Evolutionary conservation across 2,329 filamentous ascomycete genomes (phyloP).

Genomic region (Colletotrichum paranaense): DNA sequence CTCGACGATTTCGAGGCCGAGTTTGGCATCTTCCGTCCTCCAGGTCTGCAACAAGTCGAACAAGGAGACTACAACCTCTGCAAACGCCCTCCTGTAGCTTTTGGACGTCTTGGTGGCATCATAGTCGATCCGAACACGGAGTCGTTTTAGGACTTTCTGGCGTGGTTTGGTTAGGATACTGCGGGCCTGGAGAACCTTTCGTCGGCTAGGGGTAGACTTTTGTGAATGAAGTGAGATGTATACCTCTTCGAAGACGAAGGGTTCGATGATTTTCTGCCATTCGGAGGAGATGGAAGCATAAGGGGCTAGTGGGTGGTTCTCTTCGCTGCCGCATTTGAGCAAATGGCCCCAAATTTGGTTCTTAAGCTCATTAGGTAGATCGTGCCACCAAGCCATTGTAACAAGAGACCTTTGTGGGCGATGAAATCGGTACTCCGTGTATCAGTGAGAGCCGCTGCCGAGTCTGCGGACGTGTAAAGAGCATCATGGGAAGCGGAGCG

Average conservation of each 20-base stretch:
- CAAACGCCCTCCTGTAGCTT: neutral
- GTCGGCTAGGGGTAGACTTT: neutral
- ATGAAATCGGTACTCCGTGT: neutral
- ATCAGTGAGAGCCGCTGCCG: neutral
- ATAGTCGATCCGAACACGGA: neutral
- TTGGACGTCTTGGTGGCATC: neutral
- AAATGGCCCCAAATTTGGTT: neutral
- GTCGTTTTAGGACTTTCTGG: neutral
- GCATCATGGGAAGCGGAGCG: too few relatives aligned
- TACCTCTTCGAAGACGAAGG: neutral
- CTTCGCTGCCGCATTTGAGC: neutral
- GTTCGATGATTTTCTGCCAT: neutral
- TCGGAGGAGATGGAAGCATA: neutral
- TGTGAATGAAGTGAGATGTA: neutral
- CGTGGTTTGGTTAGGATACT: neutral
- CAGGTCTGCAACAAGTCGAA: neutral
- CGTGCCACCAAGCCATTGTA: neutral
- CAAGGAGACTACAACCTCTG: neutral
- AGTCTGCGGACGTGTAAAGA: neutral
- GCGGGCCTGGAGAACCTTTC: neutral
- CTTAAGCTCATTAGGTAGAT: neutral
- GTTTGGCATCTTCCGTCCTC: neutral
- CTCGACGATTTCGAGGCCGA: neutral
- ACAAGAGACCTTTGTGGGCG: too few relatives aligned
- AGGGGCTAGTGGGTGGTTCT: neutral